These are phyloP conservation scores for Cutaneotrichosporon sp. DNA, from an alignment of 1,284 basidiomycete species.

Conservation along the genomic window DNA sequence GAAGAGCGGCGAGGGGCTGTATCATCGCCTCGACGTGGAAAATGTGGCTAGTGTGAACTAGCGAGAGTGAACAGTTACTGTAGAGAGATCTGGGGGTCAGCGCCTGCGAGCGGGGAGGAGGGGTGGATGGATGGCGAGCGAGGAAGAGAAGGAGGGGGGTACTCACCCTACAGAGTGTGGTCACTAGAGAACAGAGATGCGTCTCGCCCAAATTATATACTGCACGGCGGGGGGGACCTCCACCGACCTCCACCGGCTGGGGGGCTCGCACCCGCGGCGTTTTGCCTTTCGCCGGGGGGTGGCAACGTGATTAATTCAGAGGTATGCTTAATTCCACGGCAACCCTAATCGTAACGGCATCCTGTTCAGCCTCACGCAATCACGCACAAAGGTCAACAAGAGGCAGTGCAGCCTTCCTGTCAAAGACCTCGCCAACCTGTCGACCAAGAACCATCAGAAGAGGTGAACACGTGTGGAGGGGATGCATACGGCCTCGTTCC, in stretches of 20 bases:
- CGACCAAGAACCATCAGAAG: no score
- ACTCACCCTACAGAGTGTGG: slow-evolving; percentile 35
- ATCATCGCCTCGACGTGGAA: slow-evolving; percentile 55
- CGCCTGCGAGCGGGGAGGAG: slow-evolving; percentile 3
- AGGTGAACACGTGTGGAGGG: no score
- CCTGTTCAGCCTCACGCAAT: no score
- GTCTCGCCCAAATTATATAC: not conserved
- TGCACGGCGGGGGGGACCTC: no score
- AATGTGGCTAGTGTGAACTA: slow-evolving; percentile 55
- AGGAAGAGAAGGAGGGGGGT: slow-evolving; percentile 7
- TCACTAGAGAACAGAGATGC: slow-evolving; percentile 26
- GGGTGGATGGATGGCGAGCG: slow-evolving; percentile 8
- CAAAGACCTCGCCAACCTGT: no score
- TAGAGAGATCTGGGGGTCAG: slow-evolving; percentile 50
- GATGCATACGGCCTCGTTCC: no score
- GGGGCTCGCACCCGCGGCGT: slow-evolving; percentile 1
- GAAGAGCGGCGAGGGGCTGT: slow-evolving; percentile 50
- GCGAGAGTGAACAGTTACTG: slow-evolving; percentile 51
- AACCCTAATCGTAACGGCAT: no score
- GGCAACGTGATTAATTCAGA: not conserved
- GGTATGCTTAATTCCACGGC: no score
- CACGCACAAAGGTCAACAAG: no score
- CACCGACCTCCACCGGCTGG: not conserved
- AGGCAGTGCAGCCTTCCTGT: no score
- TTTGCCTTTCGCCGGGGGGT: not conserved